Conservation (phyloP, 169 alveolate species). For the Cryptosporidium xiaoi region DNA sequence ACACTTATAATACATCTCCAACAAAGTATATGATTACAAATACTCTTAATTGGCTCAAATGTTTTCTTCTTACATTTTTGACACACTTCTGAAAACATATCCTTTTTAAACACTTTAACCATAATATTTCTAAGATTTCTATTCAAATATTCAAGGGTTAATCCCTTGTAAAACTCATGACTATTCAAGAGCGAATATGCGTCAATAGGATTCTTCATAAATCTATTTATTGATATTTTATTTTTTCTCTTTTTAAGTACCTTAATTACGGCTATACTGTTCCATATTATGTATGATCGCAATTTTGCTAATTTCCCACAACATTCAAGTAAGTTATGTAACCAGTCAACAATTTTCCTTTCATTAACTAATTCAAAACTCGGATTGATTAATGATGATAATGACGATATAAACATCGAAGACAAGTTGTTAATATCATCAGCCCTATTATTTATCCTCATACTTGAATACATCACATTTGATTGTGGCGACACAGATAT, state of each 20-base stretch:
- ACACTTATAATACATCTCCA: constrained; percentile 55
- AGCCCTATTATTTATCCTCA: background rate
- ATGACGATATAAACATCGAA: constrained; percentile 30
- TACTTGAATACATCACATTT: background rate
- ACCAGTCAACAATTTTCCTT: constrained; percentile 58
- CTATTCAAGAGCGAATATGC: constrained; percentile 17
- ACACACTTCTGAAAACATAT: constrained; percentile 50
- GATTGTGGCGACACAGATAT: background rate
- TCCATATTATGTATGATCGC: constrained; percentile 69
- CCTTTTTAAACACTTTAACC: constrained; percentile 55
- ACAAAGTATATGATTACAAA: constrained; percentile 63
- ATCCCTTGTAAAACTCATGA: constrained; percentile 50
- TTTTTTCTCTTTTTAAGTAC: constrained; percentile 59
- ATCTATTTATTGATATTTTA: constrained; percentile 38
- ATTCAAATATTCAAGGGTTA: constrained; percentile 34
- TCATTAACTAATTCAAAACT: constrained; percentile 14
- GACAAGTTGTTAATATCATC: constrained; percentile 1
- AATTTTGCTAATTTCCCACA: constrained; percentile 60
- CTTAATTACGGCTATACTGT: constrained; percentile 71
- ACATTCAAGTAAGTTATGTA: constrained; percentile 61
- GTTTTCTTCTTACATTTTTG: constrained; percentile 57
- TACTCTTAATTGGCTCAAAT: constrained; percentile 55
- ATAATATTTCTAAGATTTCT: constrained; percentile 18
- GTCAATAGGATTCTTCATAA: constrained; percentile 39
- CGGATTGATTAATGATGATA: constrained; percentile 21